Base-by-base conservation (phyloP, 257 asterid genomes). In the Lantana camara region DNA sequence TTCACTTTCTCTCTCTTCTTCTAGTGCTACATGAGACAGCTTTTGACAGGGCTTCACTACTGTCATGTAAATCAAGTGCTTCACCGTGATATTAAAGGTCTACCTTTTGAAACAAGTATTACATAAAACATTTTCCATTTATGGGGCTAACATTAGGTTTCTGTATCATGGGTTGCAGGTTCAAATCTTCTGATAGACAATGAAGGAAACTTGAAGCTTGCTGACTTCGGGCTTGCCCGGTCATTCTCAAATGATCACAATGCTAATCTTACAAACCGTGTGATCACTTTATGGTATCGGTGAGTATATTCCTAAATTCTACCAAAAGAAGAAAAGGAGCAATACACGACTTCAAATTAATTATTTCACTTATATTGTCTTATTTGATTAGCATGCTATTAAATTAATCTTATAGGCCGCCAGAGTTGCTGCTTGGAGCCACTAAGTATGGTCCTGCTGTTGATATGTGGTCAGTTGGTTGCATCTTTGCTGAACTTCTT, bases 381-480 rank as follows among this genome's bases (percentile, higher is more conserved):
- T 50, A 46, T 19, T 32, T 21, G 17, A 66, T 60, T 73, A 37
- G 34, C 53, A 38, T 64, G 61, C 38, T 61, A 47, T 55, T 46
- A 24, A 47, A 41, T 19, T 51, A 7, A 77, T 69, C 57, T 61
- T 69, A 23, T 71, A 89, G 97, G 74, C 97, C 97, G 34, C 97
- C 97, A 19, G 97, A 89, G 64, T 81, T 89, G 85, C 82, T 89
- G 64, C 94, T 89, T 5, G 97, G 97, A 47, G 72, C 95, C 74
- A 89, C 97, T 19, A 89, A 86, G 64, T 89, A 89, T 50, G 97
- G 97, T 64, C 95, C 95, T 45, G 97, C 95, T 64, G 95, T 89
- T 71, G 97, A 89, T 63, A 82, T 89, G 95, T 89, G 97, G 97
- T 89, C 97, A 5, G 97, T 89, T 37, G 97, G 97, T 73, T 89